phyloP scores from a whole-genome alignment of 495 filamentous ascomycete genomes.

The Trichocladium antarcticum region DNA sequence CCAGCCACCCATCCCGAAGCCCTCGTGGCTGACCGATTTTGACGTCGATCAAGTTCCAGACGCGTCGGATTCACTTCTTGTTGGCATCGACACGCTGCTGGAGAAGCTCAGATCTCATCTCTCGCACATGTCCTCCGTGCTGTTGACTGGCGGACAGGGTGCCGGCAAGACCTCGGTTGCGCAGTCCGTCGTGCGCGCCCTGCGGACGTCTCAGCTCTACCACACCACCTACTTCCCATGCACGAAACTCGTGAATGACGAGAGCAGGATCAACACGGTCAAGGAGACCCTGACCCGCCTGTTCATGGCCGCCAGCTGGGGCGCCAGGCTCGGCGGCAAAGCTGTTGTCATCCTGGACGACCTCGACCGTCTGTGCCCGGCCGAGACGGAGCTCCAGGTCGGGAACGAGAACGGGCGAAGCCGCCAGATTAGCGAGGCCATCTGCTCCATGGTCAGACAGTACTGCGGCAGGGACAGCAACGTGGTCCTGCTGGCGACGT shows the following conservation, averaged over 20 bases:
- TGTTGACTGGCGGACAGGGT: slow-evolving; percentile 79
- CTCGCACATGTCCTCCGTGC: slow-evolving; percentile 73
- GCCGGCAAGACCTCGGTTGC: slow-evolving; percentile 75
- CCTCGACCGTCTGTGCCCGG: slow-evolving; percentile 80
- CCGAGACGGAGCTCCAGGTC: slow-evolving; percentile 84
- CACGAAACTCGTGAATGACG: slow-evolving; percentile 72
- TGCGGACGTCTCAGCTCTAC: slow-evolving; percentile 56
- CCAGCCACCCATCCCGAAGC: slow-evolving; percentile 55
- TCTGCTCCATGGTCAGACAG: slow-evolving; percentile 72
- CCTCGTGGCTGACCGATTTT: slow-evolving; percentile 39
- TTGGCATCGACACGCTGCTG: slow-evolving; percentile 74
- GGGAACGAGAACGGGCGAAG: slow-evolving; percentile 86
- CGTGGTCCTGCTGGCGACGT: slow-evolving; percentile 81
- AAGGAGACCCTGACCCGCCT: slow-evolving; percentile 75
- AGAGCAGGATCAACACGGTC: slow-evolving; percentile 74
- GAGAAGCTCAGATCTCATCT: slow-evolving; percentile 59
- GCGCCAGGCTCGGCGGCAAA: slow-evolving; percentile 68
- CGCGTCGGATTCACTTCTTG: slow-evolving; percentile 47
- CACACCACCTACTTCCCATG: slow-evolving; percentile 75
- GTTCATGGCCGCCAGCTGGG: slow-evolving; percentile 86
- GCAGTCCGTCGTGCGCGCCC: slow-evolving; percentile 47
- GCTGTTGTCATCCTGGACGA: slow-evolving; percentile 84
- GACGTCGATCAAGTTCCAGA: slow-evolving; percentile 43
- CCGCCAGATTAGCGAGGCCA: slow-evolving; percentile 78
- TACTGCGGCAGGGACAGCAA: slow-evolving; percentile 63